Conservation (phyloP, 495 filamentous ascomycete species). For the Penicillium robsamsonii region DNA sequence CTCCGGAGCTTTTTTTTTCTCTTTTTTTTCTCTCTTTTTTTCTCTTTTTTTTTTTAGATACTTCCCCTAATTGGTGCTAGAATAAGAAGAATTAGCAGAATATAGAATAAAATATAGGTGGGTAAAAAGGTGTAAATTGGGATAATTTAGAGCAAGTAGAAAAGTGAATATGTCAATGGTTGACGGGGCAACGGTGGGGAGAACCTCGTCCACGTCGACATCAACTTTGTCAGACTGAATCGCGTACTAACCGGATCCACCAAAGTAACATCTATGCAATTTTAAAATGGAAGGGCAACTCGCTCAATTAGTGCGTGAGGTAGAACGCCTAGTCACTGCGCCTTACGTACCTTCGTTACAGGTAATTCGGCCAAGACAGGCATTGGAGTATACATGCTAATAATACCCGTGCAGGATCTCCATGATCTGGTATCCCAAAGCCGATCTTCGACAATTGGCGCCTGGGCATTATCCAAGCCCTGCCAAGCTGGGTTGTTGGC, state of each 20-base stretch:
- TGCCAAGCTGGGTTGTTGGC: slow-evolving; percentile 46
- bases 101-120: no score
- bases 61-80: neutral
- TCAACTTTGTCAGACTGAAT: neutral
- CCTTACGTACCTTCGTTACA: slow-evolving; percentile 45
- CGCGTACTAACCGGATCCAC: neutral
- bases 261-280: slow-evolving; percentile 1
- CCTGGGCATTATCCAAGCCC: slow-evolving; percentile 46
- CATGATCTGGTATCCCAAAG: slow-evolving; percentile 27
- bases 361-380: slow-evolving; percentile 21
- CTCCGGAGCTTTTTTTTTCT: neutral
- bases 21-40: neutral
- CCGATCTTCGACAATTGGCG: slow-evolving; percentile 19
- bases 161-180: slow-evolving; percentile 12
- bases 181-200: slow-evolving; percentile 39
- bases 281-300: slow-evolving; percentile 20
- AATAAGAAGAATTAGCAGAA: no score
- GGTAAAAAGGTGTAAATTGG: no score
- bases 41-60: neutral
- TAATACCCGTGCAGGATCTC: slow-evolving; percentile 33
- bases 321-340: slow-evolving; percentile 43
- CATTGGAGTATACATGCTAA: slow-evolving; percentile 1
- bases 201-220: slow-evolving; percentile 6
- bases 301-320: slow-evolving; percentile 27
- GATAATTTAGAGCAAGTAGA: neutral